phyloP scores from a whole-genome alignment of 352 stramenopile species.

The Globisporangium nodosum region DNA sequence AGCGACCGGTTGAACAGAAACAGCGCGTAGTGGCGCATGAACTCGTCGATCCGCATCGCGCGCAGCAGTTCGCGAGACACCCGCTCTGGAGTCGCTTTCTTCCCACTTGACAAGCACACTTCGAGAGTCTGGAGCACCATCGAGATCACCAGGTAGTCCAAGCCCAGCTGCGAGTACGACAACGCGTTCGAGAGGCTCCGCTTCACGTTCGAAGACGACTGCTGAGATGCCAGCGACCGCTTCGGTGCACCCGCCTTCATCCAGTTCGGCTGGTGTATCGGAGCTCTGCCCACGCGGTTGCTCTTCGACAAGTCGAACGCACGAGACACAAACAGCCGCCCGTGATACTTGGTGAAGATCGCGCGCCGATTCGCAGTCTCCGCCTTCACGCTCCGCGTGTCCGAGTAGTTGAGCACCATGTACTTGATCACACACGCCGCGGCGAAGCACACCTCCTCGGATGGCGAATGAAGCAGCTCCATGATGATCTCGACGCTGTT shows the following conservation, averaged over 20 bases:
- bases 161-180: slow-evolving; percentile 71
- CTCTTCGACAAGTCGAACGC: slow-evolving; percentile 75
- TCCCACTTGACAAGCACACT: slow-evolving; percentile 80
- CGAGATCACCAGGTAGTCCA: slow-evolving; percentile 77
- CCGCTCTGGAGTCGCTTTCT: slow-evolving; percentile 78
- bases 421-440: slow-evolving; percentile 82
- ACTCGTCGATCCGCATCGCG: slow-evolving; percentile 83
- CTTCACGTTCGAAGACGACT: slow-evolving; percentile 44
- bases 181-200: slow-evolving; percentile 75
- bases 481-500: slow-evolving; percentile 84
- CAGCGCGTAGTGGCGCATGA: slow-evolving; percentile 79
- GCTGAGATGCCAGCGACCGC: slow-evolving; percentile 11
- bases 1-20: slow-evolving; percentile 85
- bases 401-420: slow-evolving; percentile 89
- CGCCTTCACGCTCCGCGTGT: slow-evolving; percentile 79
- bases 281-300: slow-evolving; percentile 57
- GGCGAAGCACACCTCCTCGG: slow-evolving; percentile 83
- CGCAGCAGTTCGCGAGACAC: slow-evolving; percentile 68
- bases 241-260: slow-evolving; percentile 12
- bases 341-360: slow-evolving; percentile 83
- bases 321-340: slow-evolving; percentile 74
- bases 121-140: slow-evolving; percentile 79
- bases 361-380: slow-evolving; percentile 78
- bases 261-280: slow-evolving; percentile 22
- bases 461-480: slow-evolving; percentile 79